A percentile compares a stretch with the other conserved stretches of the same genome.
Conservation (phyloP, 805 yeast genomes). For the Myxozyma monticola region DNA sequence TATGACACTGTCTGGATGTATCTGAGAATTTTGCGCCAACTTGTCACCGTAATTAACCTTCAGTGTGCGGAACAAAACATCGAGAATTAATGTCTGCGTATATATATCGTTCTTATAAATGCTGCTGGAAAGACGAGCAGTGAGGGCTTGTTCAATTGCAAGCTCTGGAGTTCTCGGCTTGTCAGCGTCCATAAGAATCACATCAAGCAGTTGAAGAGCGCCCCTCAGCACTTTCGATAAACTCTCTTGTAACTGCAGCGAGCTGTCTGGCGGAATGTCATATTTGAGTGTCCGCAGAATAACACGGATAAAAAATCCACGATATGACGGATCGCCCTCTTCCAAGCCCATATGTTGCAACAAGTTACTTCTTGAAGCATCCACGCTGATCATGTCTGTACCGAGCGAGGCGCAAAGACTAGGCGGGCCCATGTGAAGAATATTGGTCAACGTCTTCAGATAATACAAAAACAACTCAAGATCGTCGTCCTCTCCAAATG, state of each 20-base stretch:
- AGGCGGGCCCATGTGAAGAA: conserved; percentile 49
- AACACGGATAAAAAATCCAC: conserved; percentile 29
- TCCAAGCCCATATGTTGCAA: conserved; percentile 30
- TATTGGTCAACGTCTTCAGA: conserved; percentile 52
- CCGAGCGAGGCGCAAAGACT: conserved; percentile 50
- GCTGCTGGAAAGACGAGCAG: conserved; percentile 24
- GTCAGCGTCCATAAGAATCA: conserved; percentile 23
- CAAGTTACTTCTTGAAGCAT: conserved; percentile 28
- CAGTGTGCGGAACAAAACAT: conserved; percentile 26
- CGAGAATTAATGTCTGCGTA: conserved; percentile 27
- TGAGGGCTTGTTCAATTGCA: conserved; percentile 28
- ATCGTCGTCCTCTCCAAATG: conserved; percentile 55
- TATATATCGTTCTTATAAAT: conserved; percentile 27
- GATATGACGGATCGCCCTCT: conserved; percentile 30
- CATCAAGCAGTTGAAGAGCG: conserved; percentile 28
- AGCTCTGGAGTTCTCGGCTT: conserved; percentile 19
- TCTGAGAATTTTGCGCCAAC: conserved; percentile 16
- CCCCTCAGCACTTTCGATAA: conserved; percentile 28
- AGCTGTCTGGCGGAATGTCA: conserved; percentile 28
- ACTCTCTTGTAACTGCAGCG: conserved; percentile 26
- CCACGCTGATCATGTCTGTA: conserved; percentile 51
- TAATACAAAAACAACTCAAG: conserved; percentile 63
- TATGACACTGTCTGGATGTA: conserved; percentile 26
- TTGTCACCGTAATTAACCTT: conserved; percentile 27
- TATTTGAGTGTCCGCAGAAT: conserved; percentile 28